These are phyloP conservation scores for Hypoxylon fuscum DNA, from an alignment of 495 filamentous ascomycete genomes.

Conservation along the genomic window DNA sequence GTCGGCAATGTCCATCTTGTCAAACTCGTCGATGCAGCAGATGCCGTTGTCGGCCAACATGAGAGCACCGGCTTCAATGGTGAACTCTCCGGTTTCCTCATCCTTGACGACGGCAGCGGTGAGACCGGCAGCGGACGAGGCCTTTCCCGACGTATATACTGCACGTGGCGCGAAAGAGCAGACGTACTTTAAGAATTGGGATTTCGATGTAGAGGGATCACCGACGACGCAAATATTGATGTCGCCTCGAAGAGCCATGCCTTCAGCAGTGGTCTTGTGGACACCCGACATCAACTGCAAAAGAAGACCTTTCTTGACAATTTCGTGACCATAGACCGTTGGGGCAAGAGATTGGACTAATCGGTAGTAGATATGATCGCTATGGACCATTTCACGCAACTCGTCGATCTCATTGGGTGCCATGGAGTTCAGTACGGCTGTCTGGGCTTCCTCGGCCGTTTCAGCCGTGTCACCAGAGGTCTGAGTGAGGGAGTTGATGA, in stretches of 20 bases:
- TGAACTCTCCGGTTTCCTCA: conserved; percentile 97
- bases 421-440: conserved; percentile 83
- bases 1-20: conserved; percentile 99
- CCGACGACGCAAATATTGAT: conserved; percentile 99
- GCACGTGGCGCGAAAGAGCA: conserved; percentile 94
- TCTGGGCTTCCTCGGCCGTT: conserved; percentile 84
- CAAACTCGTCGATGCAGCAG: conserved; percentile 98
- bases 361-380: conserved; percentile 92
- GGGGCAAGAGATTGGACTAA: conserved; percentile 95
- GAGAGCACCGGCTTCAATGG: conserved; percentile 96
- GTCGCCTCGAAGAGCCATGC: conserved; percentile 92
- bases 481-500: conserved; percentile 83
- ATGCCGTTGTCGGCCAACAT: conserved; percentile 98
- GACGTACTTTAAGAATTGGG: conserved; percentile 98
- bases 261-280: conserved; percentile 87
- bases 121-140: conserved; percentile 95
- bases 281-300: conserved; percentile 95
- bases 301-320: conserved; percentile 96
- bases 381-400: conserved; percentile 90
- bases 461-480: conserved; percentile 67
- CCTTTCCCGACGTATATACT: conserved; percentile 98
- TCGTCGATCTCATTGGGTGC: conserved; percentile 88
- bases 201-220: conserved; percentile 97
- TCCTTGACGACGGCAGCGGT: conserved; percentile 98
- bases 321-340: conserved; percentile 95